Base-by-base conservation (phyloP, 148 eudicot genomes). In the Salicornia ramosissima region DNA sequence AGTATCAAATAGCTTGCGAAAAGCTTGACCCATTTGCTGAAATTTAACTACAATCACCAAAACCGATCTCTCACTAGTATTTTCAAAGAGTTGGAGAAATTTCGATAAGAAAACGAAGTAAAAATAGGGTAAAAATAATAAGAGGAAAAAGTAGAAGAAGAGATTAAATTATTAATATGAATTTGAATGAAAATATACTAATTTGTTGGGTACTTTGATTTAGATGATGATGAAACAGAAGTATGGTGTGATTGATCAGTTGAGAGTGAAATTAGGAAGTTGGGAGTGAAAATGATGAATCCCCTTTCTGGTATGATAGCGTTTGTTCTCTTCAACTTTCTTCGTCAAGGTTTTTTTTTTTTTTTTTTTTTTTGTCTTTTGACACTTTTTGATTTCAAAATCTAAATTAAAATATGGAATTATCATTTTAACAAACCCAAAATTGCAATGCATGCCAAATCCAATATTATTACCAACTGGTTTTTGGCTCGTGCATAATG, bases 1-100 rank as follows among this genome's bases (percentile, higher is more conserved):
- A 60, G 97, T 64, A 70, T 94, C 99, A 70, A 94, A 91, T 58
- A 94, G 91, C 84, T 94, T 94, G 73, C 97, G 93, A 80, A 94
- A 88, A 59, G 91, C 96, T 94, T 88, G 97, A 70, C 99, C 99
- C 99, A 94, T 90, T 68, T 68, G 65, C 57, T 43, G 47, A 73
- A 40, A 51, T 73, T 73, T 58, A 51, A 69, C 73, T 70, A 30
- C n/a, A 15, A 57, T 57, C 36, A 29, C 34, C 19, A 55, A 12
- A 3, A 28, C 3, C 36, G 62, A 57, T 57, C 34, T 57, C 21
- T 57, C 19, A 2, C 1, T 1, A 19, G 10, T 36, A 30, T 59
- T 59, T n/a, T 25, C 22, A 16, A 40, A 31, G 19, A 55, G 16
- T 58, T 58, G 12, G 4, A 31, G 13, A 19, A 31, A n/a, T n/a